Conservation (phyloP, 225 moss, liverwort and hornwort species). For the Rhytidiadelphus loreus region DNA sequence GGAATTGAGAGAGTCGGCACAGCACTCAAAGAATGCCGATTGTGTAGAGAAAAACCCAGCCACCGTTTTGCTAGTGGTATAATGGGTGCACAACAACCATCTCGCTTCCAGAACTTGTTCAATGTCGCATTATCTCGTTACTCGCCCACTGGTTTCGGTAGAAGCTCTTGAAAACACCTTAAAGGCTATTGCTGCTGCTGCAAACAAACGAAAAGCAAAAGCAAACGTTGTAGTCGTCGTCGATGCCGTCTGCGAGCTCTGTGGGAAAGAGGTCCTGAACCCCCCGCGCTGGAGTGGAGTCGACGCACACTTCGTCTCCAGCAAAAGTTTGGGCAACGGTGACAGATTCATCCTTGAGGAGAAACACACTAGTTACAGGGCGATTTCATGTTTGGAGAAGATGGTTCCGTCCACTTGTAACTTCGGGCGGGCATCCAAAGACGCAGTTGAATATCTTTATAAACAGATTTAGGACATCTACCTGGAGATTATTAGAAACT, state of each 20-base stretch:
- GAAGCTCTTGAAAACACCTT: background rate
- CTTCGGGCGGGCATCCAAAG: background rate
- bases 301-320: background rate
- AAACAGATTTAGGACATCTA: background rate
- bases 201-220: background rate
- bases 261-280: background rate
- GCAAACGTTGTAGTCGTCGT: background rate
- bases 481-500: background rate
- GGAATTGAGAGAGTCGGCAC: background rate
- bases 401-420: background rate
- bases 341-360: background rate
- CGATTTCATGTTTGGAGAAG: background rate
- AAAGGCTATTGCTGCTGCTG: background rate
- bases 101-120: background rate
- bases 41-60: slow-evolving; percentile 13
- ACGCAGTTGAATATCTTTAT: background rate
- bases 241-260: background rate
- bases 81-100: slow-evolving; percentile 4
- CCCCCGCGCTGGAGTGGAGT: background rate
- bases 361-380: background rate
- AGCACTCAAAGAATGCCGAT: background rate
- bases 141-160: background rate
- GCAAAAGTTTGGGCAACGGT: background rate
- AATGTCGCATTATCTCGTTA: background rate
- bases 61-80: background rate